Conservation (phyloP, 768 basidiomycete genomes). For the Suillus lakei region DNA sequence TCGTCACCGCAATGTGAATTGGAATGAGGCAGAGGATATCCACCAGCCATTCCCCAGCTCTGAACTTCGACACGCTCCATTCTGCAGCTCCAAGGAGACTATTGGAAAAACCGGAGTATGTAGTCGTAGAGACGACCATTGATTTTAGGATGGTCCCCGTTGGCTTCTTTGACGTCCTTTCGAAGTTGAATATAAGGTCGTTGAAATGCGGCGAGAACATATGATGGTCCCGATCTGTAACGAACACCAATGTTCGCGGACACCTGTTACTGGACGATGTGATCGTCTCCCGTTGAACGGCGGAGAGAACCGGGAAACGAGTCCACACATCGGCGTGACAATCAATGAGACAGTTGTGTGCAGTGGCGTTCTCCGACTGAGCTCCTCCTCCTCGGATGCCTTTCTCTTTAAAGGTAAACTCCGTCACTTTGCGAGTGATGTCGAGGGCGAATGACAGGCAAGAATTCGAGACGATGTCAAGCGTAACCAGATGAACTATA, state of each 20-base stretch:
- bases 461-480: slow-evolving; percentile 37
- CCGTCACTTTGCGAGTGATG: slow-evolving; percentile 59
- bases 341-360: slow-evolving; percentile 59
- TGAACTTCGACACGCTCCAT: slow-evolving; percentile 44
- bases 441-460: slow-evolving; percentile 51
- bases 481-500: slow-evolving; percentile 46
- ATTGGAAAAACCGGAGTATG: slow-evolving; percentile 33
- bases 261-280: slow-evolving; percentile 37
- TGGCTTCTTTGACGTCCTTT: slow-evolving; percentile 56
- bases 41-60: slow-evolving; percentile 64
- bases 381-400: slow-evolving; percentile 27
- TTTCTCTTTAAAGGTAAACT: slow-evolving; percentile 58
- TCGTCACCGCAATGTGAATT: slow-evolving; percentile 63
- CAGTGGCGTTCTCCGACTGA: slow-evolving; percentile 24
- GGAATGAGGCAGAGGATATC: slow-evolving; percentile 66
- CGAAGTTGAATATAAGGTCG: slow-evolving; percentile 51
- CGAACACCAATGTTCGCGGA: slow-evolving; percentile 45
- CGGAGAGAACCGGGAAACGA: slow-evolving; percentile 61
- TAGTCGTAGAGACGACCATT: slow-evolving; percentile 38
- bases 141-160: slow-evolving; percentile 47
- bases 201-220: slow-evolving; percentile 49
- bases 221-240: slow-evolving; percentile 42
- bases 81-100: slow-evolving; percentile 15
- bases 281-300: slow-evolving; percentile 51
- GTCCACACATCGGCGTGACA: slow-evolving; percentile 64